phyloP scores from a whole-genome alignment of 2,329 filamentous ascomycete genomes.

The Exophiala aquamarina region DNA sequence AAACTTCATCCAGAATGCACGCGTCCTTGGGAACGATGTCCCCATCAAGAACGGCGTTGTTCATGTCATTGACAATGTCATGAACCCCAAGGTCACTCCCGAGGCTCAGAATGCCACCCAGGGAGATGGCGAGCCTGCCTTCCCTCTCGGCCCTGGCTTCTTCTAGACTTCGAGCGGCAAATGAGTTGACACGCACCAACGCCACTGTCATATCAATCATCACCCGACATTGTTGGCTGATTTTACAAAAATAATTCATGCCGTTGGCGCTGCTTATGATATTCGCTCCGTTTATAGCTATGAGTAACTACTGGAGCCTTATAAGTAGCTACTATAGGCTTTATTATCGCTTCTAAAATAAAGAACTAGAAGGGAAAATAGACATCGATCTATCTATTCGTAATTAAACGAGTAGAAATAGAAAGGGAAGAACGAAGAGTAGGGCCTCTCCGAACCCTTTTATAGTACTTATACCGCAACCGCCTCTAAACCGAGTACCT shows the following conservation, averaged over 20 bases:
- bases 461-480: not conserved
- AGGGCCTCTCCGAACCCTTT: not conserved
- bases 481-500: not conserved
- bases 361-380: not conserved
- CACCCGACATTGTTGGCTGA: too few relatives aligned
- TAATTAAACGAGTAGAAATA: not conserved
- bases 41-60: constrained; percentile 13
- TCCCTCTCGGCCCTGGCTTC: constrained; percentile 5
- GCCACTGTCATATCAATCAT: not conserved
- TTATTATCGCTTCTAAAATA: constrained; percentile 1
- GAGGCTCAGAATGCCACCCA: not conserved
- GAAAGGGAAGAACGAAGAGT: not conserved
- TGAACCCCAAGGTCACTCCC: constrained; percentile 7
- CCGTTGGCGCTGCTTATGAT: too few relatives aligned
- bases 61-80: constrained; percentile 15
- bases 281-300: not conserved
- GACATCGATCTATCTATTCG: not conserved
- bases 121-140: constrained; percentile 4
- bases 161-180: constrained; percentile 1
- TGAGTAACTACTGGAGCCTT: not conserved
- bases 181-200: not conserved
- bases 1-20: constrained; percentile 53
- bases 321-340: not conserved
- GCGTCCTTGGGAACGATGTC: constrained; percentile 38
- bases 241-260: too few relatives aligned